These are phyloP conservation scores for Laguncularia racemosa DNA, from an alignment of 345 rosid genomes.

Conservation along the genomic window DNA sequence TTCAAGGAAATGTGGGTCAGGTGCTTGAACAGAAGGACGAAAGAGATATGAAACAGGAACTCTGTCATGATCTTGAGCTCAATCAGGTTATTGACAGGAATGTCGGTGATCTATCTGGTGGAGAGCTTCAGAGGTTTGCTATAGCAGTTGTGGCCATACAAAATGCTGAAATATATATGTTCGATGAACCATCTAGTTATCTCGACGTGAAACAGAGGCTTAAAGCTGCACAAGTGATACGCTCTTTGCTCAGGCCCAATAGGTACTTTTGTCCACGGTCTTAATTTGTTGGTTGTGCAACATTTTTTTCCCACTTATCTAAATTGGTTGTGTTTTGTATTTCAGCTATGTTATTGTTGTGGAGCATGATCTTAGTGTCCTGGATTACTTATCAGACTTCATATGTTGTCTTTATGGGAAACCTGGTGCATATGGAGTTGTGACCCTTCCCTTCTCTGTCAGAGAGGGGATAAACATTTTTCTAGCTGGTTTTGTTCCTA, in stretches of 20 bases:
- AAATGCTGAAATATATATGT: slow-evolving; percentile 98
- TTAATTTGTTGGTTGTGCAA: slow-evolving; percentile 2
- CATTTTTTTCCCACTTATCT: not conserved
- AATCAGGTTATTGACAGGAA: slow-evolving; percentile 91
- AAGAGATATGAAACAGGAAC: slow-evolving; percentile 62
- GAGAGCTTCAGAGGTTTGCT: slow-evolving; percentile 98
- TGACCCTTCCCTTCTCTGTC: slow-evolving; percentile 95
- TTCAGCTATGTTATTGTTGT: slow-evolving; percentile 96
- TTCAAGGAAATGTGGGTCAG: slow-evolving; percentile 88
- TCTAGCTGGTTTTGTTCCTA: slow-evolving; percentile 95
- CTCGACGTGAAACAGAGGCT: slow-evolving; percentile 99
- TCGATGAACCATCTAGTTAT: slow-evolving; percentile 99
- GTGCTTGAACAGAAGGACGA: slow-evolving; percentile 94
- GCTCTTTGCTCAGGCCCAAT: slow-evolving; percentile 82
- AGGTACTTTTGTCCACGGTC: slow-evolving; percentile 35
- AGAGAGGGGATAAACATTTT: slow-evolving; percentile 96
- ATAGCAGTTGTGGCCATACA: slow-evolving; percentile 94
- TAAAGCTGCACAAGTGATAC: slow-evolving; percentile 91
- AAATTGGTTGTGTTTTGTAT: slow-evolving; percentile 4
- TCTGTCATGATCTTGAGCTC: slow-evolving; percentile 76
- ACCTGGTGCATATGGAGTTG: slow-evolving; percentile 99
- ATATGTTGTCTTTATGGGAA: slow-evolving; percentile 97
- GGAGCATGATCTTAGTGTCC: slow-evolving; percentile 97
- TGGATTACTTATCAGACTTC: slow-evolving; percentile 95
- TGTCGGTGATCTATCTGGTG: slow-evolving; percentile 93